Evolutionary conservation across 2,329 filamentous ascomycete genomes (phyloP).

Genomic region (Cladophialophora psammophila): DNA sequence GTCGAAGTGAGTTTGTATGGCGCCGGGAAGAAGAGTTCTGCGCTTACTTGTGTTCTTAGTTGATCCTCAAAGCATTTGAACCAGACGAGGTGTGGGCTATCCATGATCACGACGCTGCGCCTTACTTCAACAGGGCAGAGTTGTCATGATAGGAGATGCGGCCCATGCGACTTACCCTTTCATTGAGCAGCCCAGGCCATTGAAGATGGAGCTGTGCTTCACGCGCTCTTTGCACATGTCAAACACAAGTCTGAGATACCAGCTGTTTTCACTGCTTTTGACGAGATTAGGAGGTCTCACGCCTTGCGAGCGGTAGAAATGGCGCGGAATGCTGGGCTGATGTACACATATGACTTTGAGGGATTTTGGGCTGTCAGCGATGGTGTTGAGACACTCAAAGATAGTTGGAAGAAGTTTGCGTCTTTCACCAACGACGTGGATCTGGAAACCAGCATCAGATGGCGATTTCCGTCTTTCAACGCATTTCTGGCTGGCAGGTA

Average conservation of each 20-base stretch:
- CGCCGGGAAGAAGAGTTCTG: neutral
- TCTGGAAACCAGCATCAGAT: constrained; percentile 11
- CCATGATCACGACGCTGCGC: constrained; percentile 6
- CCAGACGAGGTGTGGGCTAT: constrained; percentile 5
- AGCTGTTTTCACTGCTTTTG: constrained; percentile 8
- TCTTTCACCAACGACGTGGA: constrained; percentile 15
- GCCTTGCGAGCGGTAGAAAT: constrained; percentile 4
- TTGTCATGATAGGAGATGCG: constrained; percentile 19
- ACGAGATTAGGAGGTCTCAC: constrained; percentile 2
- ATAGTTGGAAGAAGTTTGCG: constrained; percentile 15
- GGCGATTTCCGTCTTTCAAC: constrained; percentile 3
- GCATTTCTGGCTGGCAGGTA: neutral
- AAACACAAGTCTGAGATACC: constrained; percentile 3
- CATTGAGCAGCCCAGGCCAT: constrained; percentile 17
- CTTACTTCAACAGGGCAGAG: constrained; percentile 8
- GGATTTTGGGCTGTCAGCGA: constrained; percentile 1
- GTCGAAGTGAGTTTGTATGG: neutral
- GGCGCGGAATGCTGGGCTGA: constrained; percentile 7
- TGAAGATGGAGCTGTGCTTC: constrained; percentile 12
- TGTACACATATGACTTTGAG: constrained; percentile 12
- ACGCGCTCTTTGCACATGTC: constrained; percentile 13
- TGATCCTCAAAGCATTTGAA: neutral
- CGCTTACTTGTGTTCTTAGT: neutral
- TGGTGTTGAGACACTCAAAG: constrained; percentile 4
- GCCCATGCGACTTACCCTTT: constrained; percentile 13